Evolutionary conservation across 257 asterid species (phyloP), one percentile per base, ranked within the genome.

Genomic region (Plectranthus barbatus): DNA sequence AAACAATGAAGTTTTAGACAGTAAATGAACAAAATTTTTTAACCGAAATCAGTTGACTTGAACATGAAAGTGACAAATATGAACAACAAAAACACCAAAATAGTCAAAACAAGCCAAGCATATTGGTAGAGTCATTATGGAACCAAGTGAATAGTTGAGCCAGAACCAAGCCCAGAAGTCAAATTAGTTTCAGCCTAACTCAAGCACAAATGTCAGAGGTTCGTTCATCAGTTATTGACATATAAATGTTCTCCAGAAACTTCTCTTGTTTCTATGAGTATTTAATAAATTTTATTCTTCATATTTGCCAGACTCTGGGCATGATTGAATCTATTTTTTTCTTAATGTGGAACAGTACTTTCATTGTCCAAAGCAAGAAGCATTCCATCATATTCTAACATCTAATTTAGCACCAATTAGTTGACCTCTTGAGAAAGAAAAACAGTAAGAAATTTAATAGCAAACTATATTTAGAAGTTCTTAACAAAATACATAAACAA

Each of bases 171-270:
- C 75, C 62, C 18, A 41, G 44, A 11, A 31, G 18, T 62, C 26
- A 55, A 56, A 50, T 24, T 60, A 56, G 9, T 57, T 18, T 45
- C 19, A 50, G 51, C 14, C 40, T 42, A 71, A 61, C 68, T 56
- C 59, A 44, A 66, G 52, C 56, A 21, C 45, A 34, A 26, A 54
- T 20, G 55, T 55, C 18, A 51, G 13, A 63, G 24, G 46, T 34
- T 55, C 56, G 67, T 33, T 60, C 45, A 56, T 29, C 17, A 17
- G 14, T 62, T 29, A 41, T 51, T n/a, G 36, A 15, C 50, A 19
- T 36, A 41, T 45, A 55, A 37, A 50, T 65, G 48, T 62, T 39
- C 41, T 4, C 55, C 48, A 19, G n/a, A 36, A 54, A 41, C 53
- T 41, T 67, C 64, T 51, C 11, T n/a, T 17, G 31, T 17, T 21